phyloP scores from a whole-genome alignment of 2,329 filamentous ascomycete species.

The Pseudocercospora fuligena region DNA sequence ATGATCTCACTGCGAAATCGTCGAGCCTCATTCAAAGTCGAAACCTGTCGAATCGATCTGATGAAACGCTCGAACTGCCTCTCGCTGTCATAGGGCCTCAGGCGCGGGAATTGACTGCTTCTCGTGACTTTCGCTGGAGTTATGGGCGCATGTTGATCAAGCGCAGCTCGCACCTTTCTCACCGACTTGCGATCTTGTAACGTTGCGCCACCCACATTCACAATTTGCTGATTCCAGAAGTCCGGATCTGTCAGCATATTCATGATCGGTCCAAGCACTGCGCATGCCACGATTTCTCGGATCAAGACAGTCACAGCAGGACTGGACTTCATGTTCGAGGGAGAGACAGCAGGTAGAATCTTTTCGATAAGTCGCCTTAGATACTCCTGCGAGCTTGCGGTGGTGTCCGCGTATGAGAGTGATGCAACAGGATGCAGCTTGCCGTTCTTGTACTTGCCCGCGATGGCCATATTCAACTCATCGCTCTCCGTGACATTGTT shows the following conservation, averaged over 20 bases:
- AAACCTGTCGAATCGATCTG: conserved; percentile 82
- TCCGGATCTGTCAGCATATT: conserved; percentile 86
- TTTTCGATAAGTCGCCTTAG: conserved; percentile 74
- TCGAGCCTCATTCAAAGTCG: conserved; percentile 89
- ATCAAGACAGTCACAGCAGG: conserved; percentile 79
- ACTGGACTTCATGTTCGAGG: conserved; percentile 75
- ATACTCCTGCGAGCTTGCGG: conserved; percentile 85
- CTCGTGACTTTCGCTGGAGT: conserved; percentile 48
- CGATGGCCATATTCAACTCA: conserved; percentile 92
- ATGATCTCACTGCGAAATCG: conserved; percentile 90
- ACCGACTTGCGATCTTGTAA: conserved; percentile 96
- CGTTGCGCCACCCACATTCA: conserved; percentile 74
- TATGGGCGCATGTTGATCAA: conserved; percentile 93
- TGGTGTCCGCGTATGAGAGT: conserved; percentile 81
- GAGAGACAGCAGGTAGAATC: conserved; percentile 76
- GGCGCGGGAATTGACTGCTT: conserved; percentile 71
- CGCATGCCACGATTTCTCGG: conserved; percentile 89
- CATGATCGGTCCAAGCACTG: conserved; percentile 82
- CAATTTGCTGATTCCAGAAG: conserved; percentile 96
- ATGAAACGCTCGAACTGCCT: conserved; percentile 94
- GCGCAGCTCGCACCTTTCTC: conserved; percentile 82
- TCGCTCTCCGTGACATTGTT: conserved; percentile 93
- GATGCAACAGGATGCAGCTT: conserved; percentile 86
- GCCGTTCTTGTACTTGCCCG: conserved; percentile 88
- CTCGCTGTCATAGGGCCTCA: conserved; percentile 84